Evolutionary conservation across 495 filamentous ascomycete genomes (phyloP).

Genomic region (Bathelium albidoporum): DNA sequence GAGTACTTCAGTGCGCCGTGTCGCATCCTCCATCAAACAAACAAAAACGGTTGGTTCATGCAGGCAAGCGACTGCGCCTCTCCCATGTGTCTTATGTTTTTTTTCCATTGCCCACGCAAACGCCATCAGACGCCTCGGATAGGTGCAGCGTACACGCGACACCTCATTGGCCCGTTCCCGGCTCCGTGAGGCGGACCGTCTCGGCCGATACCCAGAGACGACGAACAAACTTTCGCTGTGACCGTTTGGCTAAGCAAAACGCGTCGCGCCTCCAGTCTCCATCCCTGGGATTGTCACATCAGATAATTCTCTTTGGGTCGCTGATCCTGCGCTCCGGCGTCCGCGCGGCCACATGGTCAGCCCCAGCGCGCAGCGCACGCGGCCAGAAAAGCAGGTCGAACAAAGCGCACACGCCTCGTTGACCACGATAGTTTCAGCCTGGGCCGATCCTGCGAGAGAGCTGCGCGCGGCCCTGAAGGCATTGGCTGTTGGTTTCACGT

Average conservation of each 20-base stretch:
- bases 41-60: background rate
- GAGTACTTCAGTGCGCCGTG: background rate
- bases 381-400: background rate
- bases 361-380: background rate
- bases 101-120: background rate
- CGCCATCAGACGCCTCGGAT: background rate
- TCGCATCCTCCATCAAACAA: no score
- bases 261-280: no score
- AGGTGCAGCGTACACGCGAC: background rate
- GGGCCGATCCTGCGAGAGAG: background rate
- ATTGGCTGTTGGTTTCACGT: conserved; percentile 5
- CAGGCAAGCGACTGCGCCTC: background rate
- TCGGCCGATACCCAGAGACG: background rate
- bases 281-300: background rate
- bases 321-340: no score
- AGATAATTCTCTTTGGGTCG: background rate
- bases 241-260: background rate
- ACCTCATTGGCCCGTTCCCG: background rate
- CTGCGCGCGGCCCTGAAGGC: background rate
- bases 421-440: conserved; percentile 3
- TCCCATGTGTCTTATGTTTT: background rate
- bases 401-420: no score
- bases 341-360: background rate
- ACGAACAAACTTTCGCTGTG: background rate
- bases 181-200: background rate